Percentiles rank a stretch among this genome's conserved stretches.
phyloP scores from a whole-genome alignment of 257 asterid species.

The Penstemon eatonii region DNA sequence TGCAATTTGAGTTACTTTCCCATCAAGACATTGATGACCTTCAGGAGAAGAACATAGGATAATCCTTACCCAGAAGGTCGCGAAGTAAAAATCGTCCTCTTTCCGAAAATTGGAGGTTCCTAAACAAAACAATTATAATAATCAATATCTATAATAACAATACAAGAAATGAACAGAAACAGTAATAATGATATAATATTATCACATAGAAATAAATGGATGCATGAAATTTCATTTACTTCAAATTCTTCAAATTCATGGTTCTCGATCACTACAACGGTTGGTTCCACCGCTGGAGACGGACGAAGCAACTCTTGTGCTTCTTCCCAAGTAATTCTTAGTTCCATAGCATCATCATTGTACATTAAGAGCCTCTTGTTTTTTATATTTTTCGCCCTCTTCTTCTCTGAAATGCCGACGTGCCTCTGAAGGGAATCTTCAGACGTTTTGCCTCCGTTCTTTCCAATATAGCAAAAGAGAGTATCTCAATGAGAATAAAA shows the following conservation, averaged over 20 bases:
- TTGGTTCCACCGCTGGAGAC: slow-evolving; percentile 57
- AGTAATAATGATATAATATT: background rate
- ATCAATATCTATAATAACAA: slow-evolving; percentile 4
- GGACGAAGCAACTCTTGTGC: slow-evolving; percentile 92
- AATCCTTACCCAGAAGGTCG: slow-evolving; percentile 76
- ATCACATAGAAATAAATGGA: background rate
- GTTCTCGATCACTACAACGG: slow-evolving; percentile 41
- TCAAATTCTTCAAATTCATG: slow-evolving; percentile 76
- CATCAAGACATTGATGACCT: too few species aligned
- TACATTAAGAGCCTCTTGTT: slow-evolving; percentile 82
- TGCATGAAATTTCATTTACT: slow-evolving; percentile 35
- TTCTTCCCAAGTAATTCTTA: slow-evolving; percentile 90
- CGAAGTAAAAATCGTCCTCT: slow-evolving; percentile 74
- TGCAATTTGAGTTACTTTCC: too few species aligned
- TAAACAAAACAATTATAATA: slow-evolving; percentile 28
- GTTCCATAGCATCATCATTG: slow-evolving; percentile 74
- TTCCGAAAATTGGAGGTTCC: slow-evolving; percentile 97
- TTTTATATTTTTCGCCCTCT: slow-evolving; percentile 78
- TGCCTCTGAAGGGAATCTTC: slow-evolving; percentile 54
- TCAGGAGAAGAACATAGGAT: background rate
- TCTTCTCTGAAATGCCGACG: slow-evolving; percentile 53
- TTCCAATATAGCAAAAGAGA: slow-evolving; percentile 22
- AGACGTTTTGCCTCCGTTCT: slow-evolving; percentile 59
- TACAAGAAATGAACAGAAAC: background rate
- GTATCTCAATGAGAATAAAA: slow-evolving; percentile 22